Evolutionary conservation across 345 rosid genomes (phyloP), one percentile per base, ranked within the genome.

Genomic region (Melastoma malabathricum): DNA sequence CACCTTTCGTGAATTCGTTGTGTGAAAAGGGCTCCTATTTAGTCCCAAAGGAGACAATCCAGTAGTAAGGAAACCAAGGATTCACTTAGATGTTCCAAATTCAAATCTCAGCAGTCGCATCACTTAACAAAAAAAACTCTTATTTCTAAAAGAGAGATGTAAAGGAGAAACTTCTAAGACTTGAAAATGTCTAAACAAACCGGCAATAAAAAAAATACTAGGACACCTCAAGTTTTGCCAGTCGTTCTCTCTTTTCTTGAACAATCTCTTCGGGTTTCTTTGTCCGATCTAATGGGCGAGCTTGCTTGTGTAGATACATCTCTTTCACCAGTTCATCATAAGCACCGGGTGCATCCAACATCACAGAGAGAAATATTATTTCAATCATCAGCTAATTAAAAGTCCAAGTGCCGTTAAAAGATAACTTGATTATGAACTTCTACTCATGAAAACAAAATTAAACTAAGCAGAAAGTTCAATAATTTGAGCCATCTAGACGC

Each of bases 201-300:
- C n/a, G 41, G 38, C 38, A 1, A 43, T 18, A 29, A 16, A 55
- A n/a, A n/a, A 39, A 52, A 39, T 43, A 47, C 27, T 41, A 18
- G 53, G 55, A 70, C 82, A 84, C 98, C 95, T 92, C 98, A 54
- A 87, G 70, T 50, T 19, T 68, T 64, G 74, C 84, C 22, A 92
- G 68, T n/a, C 75, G 81, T 68, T 87, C 95, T 65, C 78, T 73
- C 68, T 87, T 88, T 50, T 73, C 81, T 67, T 84, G 93, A n/a
- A 95, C 98, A 79, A 84, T 79, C 75, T 92, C 98, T 64, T 92
- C 97, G n/a, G 85, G 79, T 46, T 88, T 82, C 76, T 87, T 87
- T 48, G 79, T 82, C 68, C 95, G 78, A 49, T 87, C 95, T 22
- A 95, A 77, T 27, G 96, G 84, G 31, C 71, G 80, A 66, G 88